Percentiles rank a stretch among this genome's conserved stretches.
Conservation (phyloP, 306 rosid genomes). For the Alnus glutinosa region DNA sequence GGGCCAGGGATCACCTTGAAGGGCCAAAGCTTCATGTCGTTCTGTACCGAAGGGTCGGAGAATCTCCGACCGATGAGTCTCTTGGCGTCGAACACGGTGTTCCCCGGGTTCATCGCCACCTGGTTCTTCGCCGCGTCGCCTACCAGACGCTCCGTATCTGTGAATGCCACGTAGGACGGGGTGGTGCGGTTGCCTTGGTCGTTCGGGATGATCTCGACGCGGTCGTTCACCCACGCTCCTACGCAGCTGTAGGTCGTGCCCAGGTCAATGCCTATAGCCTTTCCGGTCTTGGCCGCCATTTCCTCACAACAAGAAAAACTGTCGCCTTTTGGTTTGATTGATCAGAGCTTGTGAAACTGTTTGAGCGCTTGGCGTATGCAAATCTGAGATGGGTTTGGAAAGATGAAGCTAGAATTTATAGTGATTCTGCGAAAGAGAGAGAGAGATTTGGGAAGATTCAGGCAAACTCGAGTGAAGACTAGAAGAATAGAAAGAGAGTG, state of each 20-base stretch:
- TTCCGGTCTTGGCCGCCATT: slow-evolving; percentile 61
- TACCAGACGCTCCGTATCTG: slow-evolving; percentile 77
- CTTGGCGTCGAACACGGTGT: slow-evolving; percentile 85
- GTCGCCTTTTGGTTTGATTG: background rate
- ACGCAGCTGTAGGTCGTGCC: slow-evolving; percentile 94
- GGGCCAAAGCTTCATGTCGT: slow-evolving; percentile 88
- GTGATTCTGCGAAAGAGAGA: background rate
- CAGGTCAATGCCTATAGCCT: slow-evolving; percentile 86
- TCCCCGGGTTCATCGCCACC: slow-evolving; percentile 81
- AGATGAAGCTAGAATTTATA: slow-evolving; percentile 5
- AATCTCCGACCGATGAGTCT: slow-evolving; percentile 69
- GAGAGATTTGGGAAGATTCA: background rate
- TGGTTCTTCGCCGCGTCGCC: slow-evolving; percentile 91
- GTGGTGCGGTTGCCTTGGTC: slow-evolving; percentile 92
- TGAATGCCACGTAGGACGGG: slow-evolving; percentile 87
- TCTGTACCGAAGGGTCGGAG: slow-evolving; percentile 62
- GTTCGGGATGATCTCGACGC: slow-evolving; percentile 82
- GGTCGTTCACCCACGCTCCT: slow-evolving; percentile 78
- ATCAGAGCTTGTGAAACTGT: background rate
- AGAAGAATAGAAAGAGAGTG: too few relatives aligned
- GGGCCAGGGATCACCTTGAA: slow-evolving; percentile 68
- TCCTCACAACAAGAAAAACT: background rate
- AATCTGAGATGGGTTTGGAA: background rate
- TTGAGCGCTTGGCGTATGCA: background rate
- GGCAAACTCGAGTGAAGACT: slow-evolving; percentile 11